Evolutionary conservation across 2,329 filamentous ascomycete species (phyloP).

Genomic region (Penicillium crustosum): DNA sequence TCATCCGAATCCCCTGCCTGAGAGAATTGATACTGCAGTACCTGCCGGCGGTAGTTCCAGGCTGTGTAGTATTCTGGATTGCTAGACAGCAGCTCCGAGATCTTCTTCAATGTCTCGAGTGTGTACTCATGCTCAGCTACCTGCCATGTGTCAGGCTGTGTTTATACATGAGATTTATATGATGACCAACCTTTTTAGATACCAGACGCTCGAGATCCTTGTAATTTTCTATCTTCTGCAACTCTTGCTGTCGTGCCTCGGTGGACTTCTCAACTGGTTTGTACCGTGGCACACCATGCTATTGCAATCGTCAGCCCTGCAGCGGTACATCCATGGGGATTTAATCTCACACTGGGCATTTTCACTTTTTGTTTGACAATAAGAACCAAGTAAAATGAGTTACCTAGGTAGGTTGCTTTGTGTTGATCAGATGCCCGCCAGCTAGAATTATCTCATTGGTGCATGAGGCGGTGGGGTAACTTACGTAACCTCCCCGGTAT

Average conservation of each 20-base stretch:
- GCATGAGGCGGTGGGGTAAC: background rate
- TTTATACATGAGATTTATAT: background rate
- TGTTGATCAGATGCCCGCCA: background rate
- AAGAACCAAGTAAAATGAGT: background rate
- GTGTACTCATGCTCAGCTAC: constrained; percentile 43
- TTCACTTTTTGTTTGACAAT: background rate
- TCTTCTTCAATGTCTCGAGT: constrained; percentile 44
- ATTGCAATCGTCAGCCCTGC: constrained; percentile 28
- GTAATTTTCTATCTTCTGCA: constrained; percentile 74
- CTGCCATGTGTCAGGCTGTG: constrained; percentile 28
- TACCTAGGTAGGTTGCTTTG: background rate
- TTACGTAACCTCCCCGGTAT: background rate
- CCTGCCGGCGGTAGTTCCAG: constrained; percentile 63
- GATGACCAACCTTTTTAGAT: constrained; percentile 58
- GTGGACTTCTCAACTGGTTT: constrained; percentile 62
- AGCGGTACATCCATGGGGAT: constrained; percentile 6
- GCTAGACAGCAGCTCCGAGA: constrained; percentile 45
- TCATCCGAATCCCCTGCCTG: constrained; percentile 31
- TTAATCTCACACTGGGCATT: constrained; percentile 8
- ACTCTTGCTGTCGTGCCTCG: constrained; percentile 69
- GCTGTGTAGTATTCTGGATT: constrained; percentile 53
- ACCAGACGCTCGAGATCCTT: constrained; percentile 68
- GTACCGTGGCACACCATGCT: constrained; percentile 83
- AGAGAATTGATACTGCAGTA: constrained; percentile 62
- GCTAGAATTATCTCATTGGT: background rate